phyloP scores from a whole-genome alignment of 768 basidiomycete species.

The Suillus brevipes region DNA sequence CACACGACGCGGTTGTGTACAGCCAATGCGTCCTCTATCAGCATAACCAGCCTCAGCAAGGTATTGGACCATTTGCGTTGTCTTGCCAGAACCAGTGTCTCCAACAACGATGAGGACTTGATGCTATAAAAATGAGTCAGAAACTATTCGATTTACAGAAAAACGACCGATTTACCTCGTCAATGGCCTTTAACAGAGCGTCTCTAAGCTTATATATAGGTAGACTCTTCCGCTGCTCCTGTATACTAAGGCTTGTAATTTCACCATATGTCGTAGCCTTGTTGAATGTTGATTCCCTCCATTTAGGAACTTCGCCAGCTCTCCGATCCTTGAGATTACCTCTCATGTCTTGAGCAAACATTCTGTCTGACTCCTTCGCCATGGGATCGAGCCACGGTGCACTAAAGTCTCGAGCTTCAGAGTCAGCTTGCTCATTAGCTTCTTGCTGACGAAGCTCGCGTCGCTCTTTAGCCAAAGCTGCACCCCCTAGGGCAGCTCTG shows the following conservation, averaged over 20 bases:
- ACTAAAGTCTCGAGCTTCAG: slow-evolving; percentile 91
- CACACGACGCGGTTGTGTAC: slow-evolving; percentile 98
- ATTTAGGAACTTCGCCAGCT: slow-evolving; percentile 79
- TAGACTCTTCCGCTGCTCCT: slow-evolving; percentile 87
- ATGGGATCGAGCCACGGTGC: slow-evolving; percentile 99
- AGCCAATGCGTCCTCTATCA: slow-evolving; percentile 88
- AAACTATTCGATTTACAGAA: not conserved
- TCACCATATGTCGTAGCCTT: slow-evolving; percentile 96
- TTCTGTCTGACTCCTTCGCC: slow-evolving; percentile 81
- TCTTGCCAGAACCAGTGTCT: slow-evolving; percentile 98
- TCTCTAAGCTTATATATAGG: slow-evolving; percentile 96
- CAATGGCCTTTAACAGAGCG: slow-evolving; percentile 84
- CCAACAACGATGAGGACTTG: slow-evolving; percentile 98
- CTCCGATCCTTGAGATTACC: slow-evolving; percentile 81
- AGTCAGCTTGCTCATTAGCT: slow-evolving; percentile 90
- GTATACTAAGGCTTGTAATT: slow-evolving; percentile 85
- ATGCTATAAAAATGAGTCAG: slow-evolving; percentile 39
- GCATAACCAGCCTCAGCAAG: slow-evolving; percentile 93
- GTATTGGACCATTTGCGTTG: slow-evolving; percentile 99
- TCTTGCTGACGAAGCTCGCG: slow-evolving; percentile 94
- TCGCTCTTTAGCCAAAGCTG: slow-evolving; percentile 91
- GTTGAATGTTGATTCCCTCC: slow-evolving; percentile 92
- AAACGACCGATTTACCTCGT: slow-evolving; percentile 60
- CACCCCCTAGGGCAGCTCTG: slow-evolving; percentile 91
- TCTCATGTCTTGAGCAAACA: slow-evolving; percentile 92